Percentiles rank a stretch among this genome's conserved stretches.
Conservation (phyloP, 2,329 filamentous ascomycete species). For the Hymenoscyphus fraxineus region DNA sequence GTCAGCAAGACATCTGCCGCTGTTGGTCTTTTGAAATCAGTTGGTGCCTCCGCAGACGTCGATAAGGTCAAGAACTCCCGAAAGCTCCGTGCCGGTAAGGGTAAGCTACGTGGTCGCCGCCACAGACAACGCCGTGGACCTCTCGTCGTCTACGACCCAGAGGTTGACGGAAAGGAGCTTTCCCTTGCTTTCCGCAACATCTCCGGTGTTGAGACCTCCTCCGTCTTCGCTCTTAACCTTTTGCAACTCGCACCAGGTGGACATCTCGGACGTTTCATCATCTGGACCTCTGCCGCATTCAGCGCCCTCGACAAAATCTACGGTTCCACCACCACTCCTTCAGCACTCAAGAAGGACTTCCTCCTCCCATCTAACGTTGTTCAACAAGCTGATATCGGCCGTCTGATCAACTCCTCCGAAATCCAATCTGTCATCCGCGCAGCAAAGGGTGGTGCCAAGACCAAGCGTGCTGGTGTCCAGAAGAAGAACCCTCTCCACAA, state of each 20-base stretch:
- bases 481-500: slow-evolving; percentile 99
- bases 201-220: slow-evolving; percentile 92
- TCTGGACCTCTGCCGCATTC: slow-evolving; percentile 98
- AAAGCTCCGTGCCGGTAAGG: slow-evolving; percentile 98
- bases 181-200: slow-evolving; percentile 97
- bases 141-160: slow-evolving; percentile 95
- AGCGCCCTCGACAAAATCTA: slow-evolving; percentile 96
- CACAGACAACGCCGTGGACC: slow-evolving; percentile 97
- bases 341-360: slow-evolving; percentile 98
- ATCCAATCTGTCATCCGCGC: slow-evolving; percentile 93
- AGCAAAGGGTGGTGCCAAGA: slow-evolving; percentile 82
- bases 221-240: slow-evolving; percentile 93
- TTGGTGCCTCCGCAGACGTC: slow-evolving; percentile 86
- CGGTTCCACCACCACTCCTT: slow-evolving; percentile 84
- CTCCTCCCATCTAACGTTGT: slow-evolving; percentile 89
- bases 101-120: slow-evolving; percentile 94
- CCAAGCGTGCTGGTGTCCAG: slow-evolving; percentile 87
- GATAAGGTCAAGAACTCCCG: slow-evolving; percentile 95
- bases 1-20: slow-evolving; percentile 87
- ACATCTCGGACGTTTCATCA: slow-evolving; percentile 96
- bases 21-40: slow-evolving; percentile 79
- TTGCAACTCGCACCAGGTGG: slow-evolving; percentile 98
- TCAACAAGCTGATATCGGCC: slow-evolving; percentile 89
- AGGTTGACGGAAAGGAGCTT: slow-evolving; percentile 91
- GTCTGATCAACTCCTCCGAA: slow-evolving; percentile 99